Conservation (phyloP, 1,284 basidiomycete genomes). For the Termitomyces sp. region DNA sequence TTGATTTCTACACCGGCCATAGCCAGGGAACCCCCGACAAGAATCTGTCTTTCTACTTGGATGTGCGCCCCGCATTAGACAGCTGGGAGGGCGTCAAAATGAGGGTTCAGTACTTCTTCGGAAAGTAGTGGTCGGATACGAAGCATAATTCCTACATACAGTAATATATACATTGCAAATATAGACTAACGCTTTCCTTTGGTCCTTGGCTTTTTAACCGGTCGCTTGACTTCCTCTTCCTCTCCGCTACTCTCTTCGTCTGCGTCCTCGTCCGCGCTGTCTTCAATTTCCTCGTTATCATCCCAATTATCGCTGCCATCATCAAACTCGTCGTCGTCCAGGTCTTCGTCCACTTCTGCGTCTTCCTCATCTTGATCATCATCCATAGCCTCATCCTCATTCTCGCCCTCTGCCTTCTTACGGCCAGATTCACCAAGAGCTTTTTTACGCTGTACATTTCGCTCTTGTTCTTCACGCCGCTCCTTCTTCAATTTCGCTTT, state of each 20-base stretch:
- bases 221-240: constrained; percentile 28
- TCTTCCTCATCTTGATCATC: constrained; percentile 26
- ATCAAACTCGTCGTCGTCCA: constrained; percentile 36
- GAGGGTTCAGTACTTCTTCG: constrained; percentile 52
- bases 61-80: constrained; percentile 91
- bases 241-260: constrained; percentile 26
- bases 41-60: constrained; percentile 83
- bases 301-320: constrained; percentile 43
- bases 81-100: constrained; percentile 86
- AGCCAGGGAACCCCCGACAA: constrained; percentile 34
- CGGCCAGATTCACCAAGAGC: constrained; percentile 27
- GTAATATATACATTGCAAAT: constrained; percentile 5
- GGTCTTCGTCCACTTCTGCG: constrained; percentile 33
- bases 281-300: constrained; percentile 61
- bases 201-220: constrained; percentile 33
- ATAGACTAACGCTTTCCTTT: constrained; percentile 31
- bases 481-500: constrained; percentile 72
- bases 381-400: constrained; percentile 34
- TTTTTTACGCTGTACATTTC: constrained; percentile 82
- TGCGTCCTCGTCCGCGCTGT: constrained; percentile 45
- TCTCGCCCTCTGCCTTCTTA: constrained; percentile 33
- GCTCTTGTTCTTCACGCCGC: constrained; percentile 81
- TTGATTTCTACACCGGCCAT: constrained; percentile 97
- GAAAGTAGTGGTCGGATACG: constrained; percentile 4
- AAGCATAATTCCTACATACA: constrained; percentile 2